These are phyloP conservation scores for Rhodotorula babjevae DNA, from an alignment of 768 basidiomycete genomes.

Conservation along the genomic window DNA sequence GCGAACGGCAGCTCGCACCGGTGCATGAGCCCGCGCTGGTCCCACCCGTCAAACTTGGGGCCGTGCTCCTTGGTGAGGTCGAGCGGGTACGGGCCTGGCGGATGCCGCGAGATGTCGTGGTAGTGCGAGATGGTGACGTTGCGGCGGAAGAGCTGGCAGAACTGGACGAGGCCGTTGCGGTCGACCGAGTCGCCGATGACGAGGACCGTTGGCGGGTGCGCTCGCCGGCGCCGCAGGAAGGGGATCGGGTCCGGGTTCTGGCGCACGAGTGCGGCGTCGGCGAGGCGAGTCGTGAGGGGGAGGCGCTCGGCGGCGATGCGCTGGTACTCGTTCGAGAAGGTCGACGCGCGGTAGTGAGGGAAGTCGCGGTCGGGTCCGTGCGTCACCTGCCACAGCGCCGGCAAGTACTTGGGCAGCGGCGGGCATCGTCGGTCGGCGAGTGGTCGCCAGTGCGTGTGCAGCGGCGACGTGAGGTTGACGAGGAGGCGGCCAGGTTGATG, in stretches of 20 bases:
- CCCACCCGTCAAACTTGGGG: conserved; percentile 34
- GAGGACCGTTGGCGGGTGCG: conserved; percentile 29
- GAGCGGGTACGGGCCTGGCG: conserved; percentile 14
- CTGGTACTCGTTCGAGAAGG: conserved; percentile 29
- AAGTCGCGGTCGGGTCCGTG: conserved; percentile 9
- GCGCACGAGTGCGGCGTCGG: neutral
- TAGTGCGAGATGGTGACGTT: conserved; percentile 36
- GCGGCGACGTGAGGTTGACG: conserved; percentile 36
- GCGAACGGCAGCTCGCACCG: conserved; percentile 32
- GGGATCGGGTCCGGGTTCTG: conserved; percentile 16
- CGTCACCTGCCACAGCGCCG: conserved; percentile 32
- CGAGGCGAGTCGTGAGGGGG: neutral
- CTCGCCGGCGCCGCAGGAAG: conserved; percentile 25
- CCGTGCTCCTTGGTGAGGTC: conserved; percentile 33
- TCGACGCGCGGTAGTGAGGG: conserved; percentile 13
- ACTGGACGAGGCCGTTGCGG: conserved; percentile 37
- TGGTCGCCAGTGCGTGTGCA: conserved; percentile 33
- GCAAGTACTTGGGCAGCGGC: conserved; percentile 28
- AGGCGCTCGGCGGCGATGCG: conserved; percentile 23
- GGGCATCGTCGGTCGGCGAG: conserved; percentile 17
- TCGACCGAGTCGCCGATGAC: conserved; percentile 39
- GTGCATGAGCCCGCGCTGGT: conserved; percentile 37
- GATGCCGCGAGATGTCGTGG: conserved; percentile 23
- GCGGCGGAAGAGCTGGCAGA: conserved; percentile 37
- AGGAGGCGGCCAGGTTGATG: conserved; percentile 27